Base-by-base conservation (phyloP, 345 rosid genomes). In the Melaleuca alternifolia region DNA sequence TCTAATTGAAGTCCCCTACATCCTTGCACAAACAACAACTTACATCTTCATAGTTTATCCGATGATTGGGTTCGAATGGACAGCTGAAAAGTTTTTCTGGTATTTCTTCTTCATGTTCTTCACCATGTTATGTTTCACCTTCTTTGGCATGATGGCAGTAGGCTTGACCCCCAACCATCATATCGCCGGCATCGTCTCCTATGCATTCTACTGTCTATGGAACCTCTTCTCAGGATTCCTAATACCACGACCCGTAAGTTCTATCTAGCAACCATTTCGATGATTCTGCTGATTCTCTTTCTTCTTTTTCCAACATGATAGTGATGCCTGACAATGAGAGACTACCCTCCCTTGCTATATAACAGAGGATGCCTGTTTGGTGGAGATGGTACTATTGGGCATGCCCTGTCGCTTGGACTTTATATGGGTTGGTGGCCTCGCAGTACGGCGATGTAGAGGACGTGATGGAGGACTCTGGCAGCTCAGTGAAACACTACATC, bases 341-440 rank as follows among this genome's bases (percentile, higher is more conserved):
- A n/a, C 23, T 51, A n/a, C 56, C 54, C 10, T 51, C 21, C 18
- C 26, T 51, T 54, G 20, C 57, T 51, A 50, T 16, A 7, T 51
- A 85, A 85, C 92, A 92, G 93, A 86, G 86, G 82, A 90, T 92
- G 1, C 93, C 93, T 2, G 86, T 89, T 28, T 92, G 93, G 93
- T 92, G 93, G 93, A 90, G 89, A 83, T 92, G 92, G 93, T 92
- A 88, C 90, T 91, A 87, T 33, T 92, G 93, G 93, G 85, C 56
- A 81, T 88, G 90, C 65, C 93, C 93, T 1, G 84, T 91, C 5
- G 57, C 91, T 11, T 92, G 91, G 92, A 89, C 91, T 20, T 65
- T 92, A 57, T 88, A 92, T 83, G 93, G 93, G 48, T 46, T 92
- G 84, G 84, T 90, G 24, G 87, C 86, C 23, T 92, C 93, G 13